A percentile compares a stretch with the other conserved stretches of the same genome.
These are phyloP conservation scores for Umbilicus rupestris DNA, from an alignment of 164 flowering plant species.

Conservation along the genomic window DNA sequence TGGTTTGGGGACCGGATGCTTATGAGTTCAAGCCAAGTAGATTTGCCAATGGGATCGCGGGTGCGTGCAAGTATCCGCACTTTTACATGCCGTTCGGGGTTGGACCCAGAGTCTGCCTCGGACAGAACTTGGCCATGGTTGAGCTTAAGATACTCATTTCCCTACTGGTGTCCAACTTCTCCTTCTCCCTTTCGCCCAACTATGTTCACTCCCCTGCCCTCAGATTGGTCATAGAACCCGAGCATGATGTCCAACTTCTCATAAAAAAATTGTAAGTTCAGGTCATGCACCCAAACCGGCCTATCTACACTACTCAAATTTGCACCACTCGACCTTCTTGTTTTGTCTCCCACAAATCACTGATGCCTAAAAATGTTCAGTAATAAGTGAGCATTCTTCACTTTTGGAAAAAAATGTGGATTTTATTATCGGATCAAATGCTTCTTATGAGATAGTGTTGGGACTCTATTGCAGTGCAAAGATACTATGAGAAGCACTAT, in stretches of 20 bases:
- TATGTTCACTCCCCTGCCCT: slow-evolving; percentile 23
- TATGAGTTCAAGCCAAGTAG: slow-evolving; percentile 23
- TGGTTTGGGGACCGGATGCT: slow-evolving; percentile 28
- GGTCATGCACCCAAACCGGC: too few relatives aligned
- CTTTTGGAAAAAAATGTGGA: too few relatives aligned
- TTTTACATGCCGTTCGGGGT: slow-evolving; percentile 37
- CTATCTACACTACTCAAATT: too few relatives aligned
- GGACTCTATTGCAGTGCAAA: too few relatives aligned
- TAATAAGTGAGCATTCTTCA: too few relatives aligned
- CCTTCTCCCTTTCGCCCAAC: slow-evolving; percentile 21
- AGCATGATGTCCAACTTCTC: slow-evolving; percentile 15
- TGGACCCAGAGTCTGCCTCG: slow-evolving; percentile 27
- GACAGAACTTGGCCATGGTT: slow-evolving; percentile 32
- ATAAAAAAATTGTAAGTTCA: too few relatives aligned
- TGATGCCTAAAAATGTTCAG: too few relatives aligned
- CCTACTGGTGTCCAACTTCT: slow-evolving; percentile 20
- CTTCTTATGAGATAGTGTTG: too few relatives aligned
- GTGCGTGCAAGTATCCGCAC: slow-evolving; percentile 31
- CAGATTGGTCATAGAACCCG: slow-evolving; percentile 27
- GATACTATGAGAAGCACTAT: too few relatives aligned
- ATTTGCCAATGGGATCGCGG: slow-evolving; percentile 25
- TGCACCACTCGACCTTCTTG: too few relatives aligned
- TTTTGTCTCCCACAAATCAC: too few relatives aligned
- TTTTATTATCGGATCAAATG: too few relatives aligned
- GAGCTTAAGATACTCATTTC: slow-evolving; percentile 29